Evolutionary conservation across 1,284 basidiomycete genomes (phyloP).

Genomic region (Inonotus obliquus): DNA sequence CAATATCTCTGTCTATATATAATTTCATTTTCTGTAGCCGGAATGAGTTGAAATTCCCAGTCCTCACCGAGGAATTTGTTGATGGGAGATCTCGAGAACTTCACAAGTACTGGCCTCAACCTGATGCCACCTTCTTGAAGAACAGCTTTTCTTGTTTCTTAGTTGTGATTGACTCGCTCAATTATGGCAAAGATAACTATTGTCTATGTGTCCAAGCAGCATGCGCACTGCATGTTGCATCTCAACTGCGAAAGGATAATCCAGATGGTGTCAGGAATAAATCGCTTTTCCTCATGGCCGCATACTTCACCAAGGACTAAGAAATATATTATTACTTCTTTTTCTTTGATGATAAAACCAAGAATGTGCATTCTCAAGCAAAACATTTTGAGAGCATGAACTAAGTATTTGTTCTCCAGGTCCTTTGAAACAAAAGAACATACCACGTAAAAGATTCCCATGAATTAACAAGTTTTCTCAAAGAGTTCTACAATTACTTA

Average conservation of each 20-base stretch:
- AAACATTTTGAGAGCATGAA: not conserved
- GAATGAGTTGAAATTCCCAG: not conserved
- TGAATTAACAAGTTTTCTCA: no score
- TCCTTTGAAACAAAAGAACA: not conserved
- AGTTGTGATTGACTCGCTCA: not conserved
- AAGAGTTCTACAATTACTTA: no score
- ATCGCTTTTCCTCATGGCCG: not conserved
- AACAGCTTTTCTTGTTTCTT: not conserved
- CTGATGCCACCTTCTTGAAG: not conserved
- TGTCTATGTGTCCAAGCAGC: not conserved
- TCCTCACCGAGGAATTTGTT: not conserved
- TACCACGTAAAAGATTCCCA: no score
- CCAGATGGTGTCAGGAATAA: not conserved
- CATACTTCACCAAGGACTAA: not conserved
- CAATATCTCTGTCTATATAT: not conserved
- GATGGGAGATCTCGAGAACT: not conserved
- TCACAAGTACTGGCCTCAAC: not conserved
- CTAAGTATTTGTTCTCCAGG: not conserved
- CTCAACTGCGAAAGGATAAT: not conserved
- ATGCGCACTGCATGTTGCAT: not conserved
- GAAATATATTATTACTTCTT: not conserved
- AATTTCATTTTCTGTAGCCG: not conserved
- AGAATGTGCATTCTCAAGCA: not conserved
- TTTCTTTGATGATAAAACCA: not conserved
- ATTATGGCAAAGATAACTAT: not conserved